Percentiles rank a stretch among this genome's conserved stretches.
phyloP scores from a whole-genome alignment of 306 rosid genomes.

The Casuarina equisetifolia region DNA sequence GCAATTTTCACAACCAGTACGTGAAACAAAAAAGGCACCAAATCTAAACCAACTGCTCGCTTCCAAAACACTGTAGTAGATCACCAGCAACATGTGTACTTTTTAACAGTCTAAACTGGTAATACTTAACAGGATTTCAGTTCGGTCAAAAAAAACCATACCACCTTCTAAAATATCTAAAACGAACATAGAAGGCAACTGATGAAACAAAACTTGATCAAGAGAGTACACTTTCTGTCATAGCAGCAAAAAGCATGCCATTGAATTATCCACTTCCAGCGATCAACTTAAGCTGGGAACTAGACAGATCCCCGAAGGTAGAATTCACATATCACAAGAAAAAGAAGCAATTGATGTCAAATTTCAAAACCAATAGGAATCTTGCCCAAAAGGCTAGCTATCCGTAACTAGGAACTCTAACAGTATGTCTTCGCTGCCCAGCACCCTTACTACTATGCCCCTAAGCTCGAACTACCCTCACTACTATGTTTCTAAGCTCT shows the following conservation, averaged over 20 bases:
- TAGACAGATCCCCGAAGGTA: not conserved
- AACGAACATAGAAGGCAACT: not conserved
- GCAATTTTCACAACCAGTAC: too few species aligned
- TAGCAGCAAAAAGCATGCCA: not conserved
- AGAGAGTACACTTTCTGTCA: not conserved
- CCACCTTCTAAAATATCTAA: not conserved
- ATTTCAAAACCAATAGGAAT: not conserved
- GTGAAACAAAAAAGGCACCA: too few species aligned
- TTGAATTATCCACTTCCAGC: not conserved
- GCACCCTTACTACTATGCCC: not conserved
- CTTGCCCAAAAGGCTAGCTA: not conserved
- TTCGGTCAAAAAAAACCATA: not conserved
- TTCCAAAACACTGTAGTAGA: too few species aligned
- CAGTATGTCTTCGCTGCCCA: not conserved
- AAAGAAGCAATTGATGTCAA: not conserved
- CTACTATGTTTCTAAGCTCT: constrained; percentile 39
- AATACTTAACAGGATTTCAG: not conserved
- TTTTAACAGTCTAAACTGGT: not conserved
- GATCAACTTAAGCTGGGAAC: not conserved
- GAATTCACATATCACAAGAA: not conserved
- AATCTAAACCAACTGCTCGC: too few species aligned
- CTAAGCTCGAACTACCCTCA: not conserved
- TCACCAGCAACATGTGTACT: not conserved
- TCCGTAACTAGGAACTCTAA: not conserved
- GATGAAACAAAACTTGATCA: not conserved